These are phyloP conservation scores for Nepenthes gracilis DNA, from an alignment of 148 eudicot genomes.

Conservation along the genomic window DNA sequence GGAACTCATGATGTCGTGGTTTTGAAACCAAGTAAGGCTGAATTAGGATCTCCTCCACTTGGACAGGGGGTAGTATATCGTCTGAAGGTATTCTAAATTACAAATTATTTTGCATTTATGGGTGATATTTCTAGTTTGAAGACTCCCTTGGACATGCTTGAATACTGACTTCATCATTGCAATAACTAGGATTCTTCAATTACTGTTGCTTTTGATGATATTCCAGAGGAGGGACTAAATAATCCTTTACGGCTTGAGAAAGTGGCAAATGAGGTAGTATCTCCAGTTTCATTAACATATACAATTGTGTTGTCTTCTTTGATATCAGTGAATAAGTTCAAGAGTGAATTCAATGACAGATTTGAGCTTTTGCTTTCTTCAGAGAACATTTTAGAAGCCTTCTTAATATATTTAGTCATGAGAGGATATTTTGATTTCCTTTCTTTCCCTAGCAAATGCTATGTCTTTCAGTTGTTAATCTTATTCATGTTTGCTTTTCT, in stretches of 20 bases:
- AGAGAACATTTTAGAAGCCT: too few species aligned
- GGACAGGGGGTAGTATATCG: slow-evolving; percentile 98
- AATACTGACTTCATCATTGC: slow-evolving; percentile 9
- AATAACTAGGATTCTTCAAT: slow-evolving; percentile 74
- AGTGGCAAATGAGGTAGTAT: slow-evolving; percentile 79
- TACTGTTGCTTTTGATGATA: slow-evolving; percentile 87
- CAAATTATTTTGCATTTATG: neutral
- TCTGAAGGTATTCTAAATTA: slow-evolving; percentile 49
- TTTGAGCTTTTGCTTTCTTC: too few species aligned
- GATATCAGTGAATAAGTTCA: neutral
- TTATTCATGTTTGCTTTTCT: too few species aligned
- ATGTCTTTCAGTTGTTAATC: too few species aligned
- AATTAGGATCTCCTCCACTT: slow-evolving; percentile 65
- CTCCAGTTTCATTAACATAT: too few species aligned
- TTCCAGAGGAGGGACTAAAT: slow-evolving; percentile 90
- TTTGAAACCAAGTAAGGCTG: slow-evolving; percentile 84
- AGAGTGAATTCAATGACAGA: too few species aligned
- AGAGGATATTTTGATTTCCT: too few species aligned
- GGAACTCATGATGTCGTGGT: slow-evolving; percentile 95
- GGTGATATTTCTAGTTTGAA: neutral
- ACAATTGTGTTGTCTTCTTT: neutral
- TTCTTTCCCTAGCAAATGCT: too few species aligned
- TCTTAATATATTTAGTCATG: too few species aligned
- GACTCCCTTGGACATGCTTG: slow-evolving; percentile 1
- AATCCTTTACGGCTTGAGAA: slow-evolving; percentile 86